phyloP scores from a whole-genome alignment of 257 asterid species.

The Primulina eburnea region DNA sequence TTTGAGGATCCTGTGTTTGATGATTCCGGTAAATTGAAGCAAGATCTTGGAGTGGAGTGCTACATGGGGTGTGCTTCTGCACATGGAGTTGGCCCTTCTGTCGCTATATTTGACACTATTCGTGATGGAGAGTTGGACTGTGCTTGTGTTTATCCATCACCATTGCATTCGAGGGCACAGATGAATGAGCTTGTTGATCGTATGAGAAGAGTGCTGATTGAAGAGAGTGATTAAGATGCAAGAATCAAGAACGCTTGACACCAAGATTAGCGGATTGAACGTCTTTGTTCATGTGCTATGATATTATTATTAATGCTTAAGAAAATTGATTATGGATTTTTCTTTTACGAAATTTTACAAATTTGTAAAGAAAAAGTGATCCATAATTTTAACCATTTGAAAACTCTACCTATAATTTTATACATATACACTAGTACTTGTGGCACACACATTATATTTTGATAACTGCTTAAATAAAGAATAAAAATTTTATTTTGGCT shows the following conservation, averaged over 20 bases:
- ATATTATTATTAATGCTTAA: too few species aligned
- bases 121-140: constrained; percentile 62
- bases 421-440: too few species aligned
- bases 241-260: neutral
- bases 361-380: too few species aligned
- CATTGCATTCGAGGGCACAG: constrained; percentile 69
- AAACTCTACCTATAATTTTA: too few species aligned
- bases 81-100: constrained; percentile 74
- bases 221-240: constrained; percentile 21
- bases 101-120: constrained; percentile 63
- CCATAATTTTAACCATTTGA: too few species aligned
- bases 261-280: too few species aligned
- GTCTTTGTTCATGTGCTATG: too few species aligned
- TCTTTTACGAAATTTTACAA: too few species aligned
- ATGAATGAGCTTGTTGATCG: constrained; percentile 41
- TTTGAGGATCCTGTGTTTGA: constrained; percentile 72
- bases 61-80: constrained; percentile 64
- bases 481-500: too few species aligned
- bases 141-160: constrained; percentile 63
- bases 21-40: constrained; percentile 28
- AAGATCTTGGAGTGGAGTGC: constrained; percentile 45
- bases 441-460: too few species aligned
- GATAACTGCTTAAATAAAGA: too few species aligned
- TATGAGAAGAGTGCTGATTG: constrained; percentile 44
- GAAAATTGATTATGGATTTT: too few species aligned